Evolutionary conservation across 2,329 filamentous ascomycete species (phyloP).

Genomic region (Cladosporium sp.): DNA sequence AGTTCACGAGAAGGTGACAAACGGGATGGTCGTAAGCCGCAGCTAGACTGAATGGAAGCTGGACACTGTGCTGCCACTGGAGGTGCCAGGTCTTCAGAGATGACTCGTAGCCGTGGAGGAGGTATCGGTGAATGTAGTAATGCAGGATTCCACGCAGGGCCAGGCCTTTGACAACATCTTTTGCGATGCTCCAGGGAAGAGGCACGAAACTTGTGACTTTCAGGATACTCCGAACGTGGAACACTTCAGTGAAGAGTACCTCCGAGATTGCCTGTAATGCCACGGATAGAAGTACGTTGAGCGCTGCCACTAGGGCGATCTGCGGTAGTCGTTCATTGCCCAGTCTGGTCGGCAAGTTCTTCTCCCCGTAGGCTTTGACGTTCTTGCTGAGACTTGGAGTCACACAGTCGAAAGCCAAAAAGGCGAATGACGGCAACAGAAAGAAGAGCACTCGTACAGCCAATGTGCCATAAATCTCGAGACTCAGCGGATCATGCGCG

Average conservation of each 20-base stretch:
- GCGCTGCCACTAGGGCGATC: slow-evolving; percentile 55
- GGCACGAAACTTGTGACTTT: slow-evolving; percentile 62
- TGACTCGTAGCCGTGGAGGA: slow-evolving; percentile 60
- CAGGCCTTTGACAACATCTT: slow-evolving; percentile 57
- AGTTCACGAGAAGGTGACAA: slow-evolving; percentile 63
- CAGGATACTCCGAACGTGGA: slow-evolving; percentile 58
- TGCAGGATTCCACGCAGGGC: slow-evolving; percentile 64
- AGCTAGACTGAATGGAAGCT: slow-evolving; percentile 62
- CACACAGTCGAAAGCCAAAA: slow-evolving; percentile 71
- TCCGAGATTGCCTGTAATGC: slow-evolving; percentile 60
- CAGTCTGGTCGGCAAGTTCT: slow-evolving; percentile 50
- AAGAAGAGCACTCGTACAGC: slow-evolving; percentile 70
- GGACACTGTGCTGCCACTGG: slow-evolving; percentile 60
- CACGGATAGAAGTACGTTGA: slow-evolving; percentile 59
- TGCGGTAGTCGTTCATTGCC: slow-evolving; percentile 48
- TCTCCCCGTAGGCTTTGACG: slow-evolving; percentile 67
- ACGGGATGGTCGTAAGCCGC: slow-evolving; percentile 70
- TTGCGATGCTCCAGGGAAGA: slow-evolving; percentile 62
- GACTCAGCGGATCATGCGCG: slow-evolving; percentile 70
- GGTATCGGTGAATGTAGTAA: slow-evolving; percentile 73
- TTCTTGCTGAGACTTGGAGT: slow-evolving; percentile 68
- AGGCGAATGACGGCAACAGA: slow-evolving; percentile 70
- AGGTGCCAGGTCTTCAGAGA: slow-evolving; percentile 46
- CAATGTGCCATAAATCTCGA: slow-evolving; percentile 73
- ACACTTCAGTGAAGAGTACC: slow-evolving; percentile 53